phyloP scores from a whole-genome alignment of 371 early-diverging fungal genomes.

The Mortierella sp. region DNA sequence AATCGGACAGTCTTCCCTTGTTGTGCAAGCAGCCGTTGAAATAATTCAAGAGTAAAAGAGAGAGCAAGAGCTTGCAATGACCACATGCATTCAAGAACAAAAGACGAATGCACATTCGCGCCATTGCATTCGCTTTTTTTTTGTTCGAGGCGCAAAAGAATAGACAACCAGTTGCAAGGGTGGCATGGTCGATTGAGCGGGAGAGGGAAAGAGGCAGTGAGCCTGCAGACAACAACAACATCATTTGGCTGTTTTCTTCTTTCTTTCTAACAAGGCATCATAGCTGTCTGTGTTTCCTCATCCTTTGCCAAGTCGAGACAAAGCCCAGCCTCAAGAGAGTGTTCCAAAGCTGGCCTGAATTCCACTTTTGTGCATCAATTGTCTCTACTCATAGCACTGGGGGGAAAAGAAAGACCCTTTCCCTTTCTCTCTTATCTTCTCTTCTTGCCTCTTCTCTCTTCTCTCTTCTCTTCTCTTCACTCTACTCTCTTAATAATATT shows the following conservation, averaged over 20 bases:
- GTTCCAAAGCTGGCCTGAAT: neutral
- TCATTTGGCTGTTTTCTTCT: neutral
- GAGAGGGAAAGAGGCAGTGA: neutral
- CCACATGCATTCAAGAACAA: neutral
- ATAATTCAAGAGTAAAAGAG: neutral
- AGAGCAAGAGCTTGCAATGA: slow-evolving; percentile 4
- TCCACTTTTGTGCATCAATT: neutral
- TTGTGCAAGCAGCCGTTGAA: slow-evolving; percentile 10
- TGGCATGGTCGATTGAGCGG: neutral
- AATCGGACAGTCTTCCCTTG: neutral
- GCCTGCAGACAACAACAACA: neutral
- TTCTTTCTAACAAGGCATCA: neutral
- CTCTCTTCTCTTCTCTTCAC: neutral
- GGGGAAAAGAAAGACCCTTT: slow-evolving; percentile 8
- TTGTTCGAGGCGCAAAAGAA: no score
- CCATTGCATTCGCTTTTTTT: neutral
- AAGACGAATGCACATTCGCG: neutral
- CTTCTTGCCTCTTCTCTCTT: neutral
- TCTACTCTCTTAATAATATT: neutral
- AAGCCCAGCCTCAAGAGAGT: neutral
- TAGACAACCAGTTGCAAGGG: neutral
- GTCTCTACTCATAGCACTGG: neutral
- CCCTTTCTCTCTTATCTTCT: neutral
- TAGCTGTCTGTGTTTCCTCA: neutral
- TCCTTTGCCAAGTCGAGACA: slow-evolving; percentile 1